Evolutionary conservation across 495 filamentous ascomycete species (phyloP).

Genomic region (Hyphodiscus hymeniophilus): DNA sequence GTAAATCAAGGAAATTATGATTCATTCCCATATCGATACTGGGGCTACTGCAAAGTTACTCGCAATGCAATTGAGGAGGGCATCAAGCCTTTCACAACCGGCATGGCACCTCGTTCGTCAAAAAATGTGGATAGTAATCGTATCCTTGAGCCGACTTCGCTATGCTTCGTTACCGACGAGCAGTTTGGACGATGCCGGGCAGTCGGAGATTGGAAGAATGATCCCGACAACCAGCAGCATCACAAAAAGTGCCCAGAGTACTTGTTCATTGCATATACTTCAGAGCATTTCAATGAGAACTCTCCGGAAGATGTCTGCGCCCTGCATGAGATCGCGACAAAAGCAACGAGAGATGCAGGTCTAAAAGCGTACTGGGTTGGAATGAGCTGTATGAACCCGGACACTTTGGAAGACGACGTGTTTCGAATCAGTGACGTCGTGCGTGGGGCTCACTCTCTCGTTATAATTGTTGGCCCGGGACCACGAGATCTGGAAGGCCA

Average conservation of each 20-base stretch:
- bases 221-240: too few relatives aligned
- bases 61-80: background rate
- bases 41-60: background rate
- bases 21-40: too few relatives aligned
- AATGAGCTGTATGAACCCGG: conserved; percentile 15
- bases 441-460: conserved; percentile 26
- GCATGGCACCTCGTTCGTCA: too few relatives aligned
- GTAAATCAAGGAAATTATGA: too few relatives aligned
- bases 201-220: too few relatives aligned
- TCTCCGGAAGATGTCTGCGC: conserved; percentile 7
- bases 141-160: too few relatives aligned
- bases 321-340: conserved; percentile 13
- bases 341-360: conserved; percentile 23
- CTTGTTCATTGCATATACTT: conserved; percentile 2
- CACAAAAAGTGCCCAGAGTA: background rate
- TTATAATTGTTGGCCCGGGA: conserved; percentile 22
- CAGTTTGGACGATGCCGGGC: too few relatives aligned
- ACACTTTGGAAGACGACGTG: conserved; percentile 21
- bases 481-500: background rate
- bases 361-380: conserved; percentile 28
- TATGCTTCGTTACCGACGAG: too few relatives aligned
- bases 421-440: conserved; percentile 34
- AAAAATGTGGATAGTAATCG: too few relatives aligned
- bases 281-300: conserved; percentile 9
- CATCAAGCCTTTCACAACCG: too few relatives aligned